Base-by-base conservation (phyloP, 2,329 filamentous ascomycete species). In the Cladophialophora bantiana region DNA sequence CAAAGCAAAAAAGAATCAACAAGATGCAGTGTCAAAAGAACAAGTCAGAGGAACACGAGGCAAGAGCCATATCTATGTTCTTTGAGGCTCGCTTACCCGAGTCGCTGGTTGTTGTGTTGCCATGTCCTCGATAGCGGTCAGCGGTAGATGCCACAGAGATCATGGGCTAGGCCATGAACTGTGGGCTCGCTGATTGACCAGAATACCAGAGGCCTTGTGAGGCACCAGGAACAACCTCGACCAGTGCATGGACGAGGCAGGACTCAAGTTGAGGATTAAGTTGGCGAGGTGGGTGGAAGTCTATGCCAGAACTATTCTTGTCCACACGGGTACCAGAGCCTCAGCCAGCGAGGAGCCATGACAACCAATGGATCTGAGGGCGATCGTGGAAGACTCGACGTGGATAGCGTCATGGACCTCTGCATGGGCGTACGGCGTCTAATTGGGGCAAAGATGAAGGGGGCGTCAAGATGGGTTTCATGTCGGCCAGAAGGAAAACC, bases 81-180 rank as follows among this genome's bases (percentile, higher is more conserved):
- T 31, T 34, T 35, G 7, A 9, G 18, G 10, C 12, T 20, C 52
- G 12, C 15, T 26, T 55, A 55, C 38, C 59, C 32, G 45, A 40
- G 5, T 59, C 34, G 40, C 45, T 59, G 48, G 50, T 60, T 67
- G 36, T 52, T 34, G 18, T 50, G 12, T 26, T 32, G 26, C 50
- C 38, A 31, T 34, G 63, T 48, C 50, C 62, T 57, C 36, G 7
- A 62, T 7, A 13, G 9, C 42, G 66, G 67, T 66, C 67, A 66
- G 67, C 67, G 67, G 63, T 58, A 64, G 63, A 63, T 68, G 67
- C 67, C 67, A 68, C 67, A 68, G 62, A 65, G 60, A 57, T 55
- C 38, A 42, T 55, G n/a, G 58, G 56, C 66, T 64, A 56, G 63
- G 63, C 59, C 54, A 58, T 36, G 15, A 1, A 32, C 38, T 15